phyloP scores from a whole-genome alignment of 768 basidiomycete genomes.

The Suillus paluster region DNA sequence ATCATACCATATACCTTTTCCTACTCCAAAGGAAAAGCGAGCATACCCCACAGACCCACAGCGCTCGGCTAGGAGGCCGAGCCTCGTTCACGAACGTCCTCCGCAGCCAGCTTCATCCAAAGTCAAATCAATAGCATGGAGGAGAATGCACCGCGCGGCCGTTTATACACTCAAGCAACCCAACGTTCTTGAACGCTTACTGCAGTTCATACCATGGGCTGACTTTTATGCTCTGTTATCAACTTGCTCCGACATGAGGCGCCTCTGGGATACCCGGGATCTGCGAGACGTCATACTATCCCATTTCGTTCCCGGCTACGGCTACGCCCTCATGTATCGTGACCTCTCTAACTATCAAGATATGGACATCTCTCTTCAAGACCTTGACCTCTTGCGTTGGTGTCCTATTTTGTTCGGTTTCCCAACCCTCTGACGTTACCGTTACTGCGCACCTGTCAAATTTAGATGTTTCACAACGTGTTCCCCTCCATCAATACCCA shows the following conservation, averaged over 20 bases:
- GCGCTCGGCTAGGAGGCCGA: constrained; percentile 4
- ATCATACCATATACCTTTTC: constrained; percentile 3
- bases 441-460: constrained; percentile 8
- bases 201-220: constrained; percentile 38
- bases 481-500: constrained; percentile 73
- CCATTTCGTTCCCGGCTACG: constrained; percentile 63
- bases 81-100: not conserved
- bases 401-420: constrained; percentile 24
- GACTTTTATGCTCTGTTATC: constrained; percentile 46
- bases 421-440: constrained; percentile 12
- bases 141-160: constrained; percentile 31
- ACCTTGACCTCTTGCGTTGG: constrained; percentile 71
- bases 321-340: constrained; percentile 43
- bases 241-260: constrained; percentile 40
- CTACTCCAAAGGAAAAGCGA: not conserved
- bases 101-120: constrained; percentile 8
- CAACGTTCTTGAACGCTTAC: constrained; percentile 35
- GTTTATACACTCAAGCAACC: constrained; percentile 38
- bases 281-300: constrained; percentile 45
- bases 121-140: constrained; percentile 27
- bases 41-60: constrained; percentile 4
- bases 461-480: constrained; percentile 65
- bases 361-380: constrained; percentile 57
- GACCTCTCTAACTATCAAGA: constrained; percentile 46
- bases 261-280: constrained; percentile 35